Evolutionary conservation across 1,284 basidiomycete species (phyloP), one percentile per base, ranked within the genome.

Genomic region (Trametes sp.): DNA sequence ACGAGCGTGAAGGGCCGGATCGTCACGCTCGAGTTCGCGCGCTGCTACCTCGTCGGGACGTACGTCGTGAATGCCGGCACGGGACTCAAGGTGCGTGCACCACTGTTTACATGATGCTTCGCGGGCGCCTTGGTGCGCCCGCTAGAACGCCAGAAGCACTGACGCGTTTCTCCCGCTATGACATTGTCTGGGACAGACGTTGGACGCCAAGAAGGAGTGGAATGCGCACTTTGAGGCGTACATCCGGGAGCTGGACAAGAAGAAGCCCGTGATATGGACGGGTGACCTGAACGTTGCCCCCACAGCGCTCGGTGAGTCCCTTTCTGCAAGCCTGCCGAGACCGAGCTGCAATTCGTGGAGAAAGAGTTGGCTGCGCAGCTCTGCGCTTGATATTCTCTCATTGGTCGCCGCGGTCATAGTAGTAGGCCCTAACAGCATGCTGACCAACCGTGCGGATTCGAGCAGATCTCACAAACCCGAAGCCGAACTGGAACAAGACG

Each of bases 1-100:
- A 75, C 72, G 10, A 76, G 77, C 8, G 82, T 89, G 54, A 93
- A 92, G 72, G 92, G 92, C 13, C 84, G 90, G n/a, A 87, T 93
- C 57, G 76, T 95, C 38, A 94, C 91, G 1, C 78, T 95, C 28
- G 94, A 96, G 73, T 96, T 93, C 68, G 84, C 86, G 50, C 84
- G 81, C 45, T 85, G 78, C 58, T 95, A 88, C 67, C 66, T 96
- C 9, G 79, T 96, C 44, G 92, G 88, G 11, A 96, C 94, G 2
- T 96, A 96, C 66, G 92, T 93, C 26, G 88, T 92, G n/a, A 96
- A 96, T 70, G 93, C 95, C 0, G 95, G 95, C 9, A 79, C 86
- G 61, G 82, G 84, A 2, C 80, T 96, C 49, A 94, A 95, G 85
- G 93, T 90, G 60, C 28, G 69, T 26, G 29, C 2, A 31, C 56